Evolutionary conservation across 768 basidiomycete genomes (phyloP).

Genomic region (Macrocybe gigantea): DNA sequence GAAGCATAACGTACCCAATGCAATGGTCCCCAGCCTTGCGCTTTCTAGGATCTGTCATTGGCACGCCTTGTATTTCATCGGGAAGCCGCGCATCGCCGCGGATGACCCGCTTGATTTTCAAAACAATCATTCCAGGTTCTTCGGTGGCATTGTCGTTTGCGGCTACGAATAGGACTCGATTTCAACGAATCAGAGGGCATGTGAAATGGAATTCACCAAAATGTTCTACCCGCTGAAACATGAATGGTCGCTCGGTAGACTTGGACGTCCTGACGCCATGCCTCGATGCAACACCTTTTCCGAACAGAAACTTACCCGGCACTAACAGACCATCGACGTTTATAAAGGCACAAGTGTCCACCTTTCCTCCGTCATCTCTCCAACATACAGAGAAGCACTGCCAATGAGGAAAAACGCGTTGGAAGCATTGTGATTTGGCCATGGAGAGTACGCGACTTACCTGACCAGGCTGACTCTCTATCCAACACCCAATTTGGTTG

Average conservation of each 20-base stretch:
- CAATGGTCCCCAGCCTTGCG: constrained; percentile 36
- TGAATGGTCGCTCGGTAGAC: constrained; percentile 52
- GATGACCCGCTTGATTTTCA: constrained; percentile 40
- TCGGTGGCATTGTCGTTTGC: constrained; percentile 17
- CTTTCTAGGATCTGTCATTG: constrained; percentile 25
- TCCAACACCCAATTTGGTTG: constrained; percentile 59
- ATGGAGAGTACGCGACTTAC: constrained; percentile 23
- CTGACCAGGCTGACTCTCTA: constrained; percentile 56
- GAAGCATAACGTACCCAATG: constrained; percentile 34
- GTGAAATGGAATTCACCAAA: constrained; percentile 22
- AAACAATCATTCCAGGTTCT: constrained; percentile 46
- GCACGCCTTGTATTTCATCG: constrained; percentile 36
- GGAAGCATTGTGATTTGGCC: not conserved
- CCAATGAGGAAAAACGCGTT: constrained; percentile 2
- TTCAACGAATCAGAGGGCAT: not conserved
- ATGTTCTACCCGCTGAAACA: constrained; percentile 41
- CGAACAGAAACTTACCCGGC: constrained; percentile 58
- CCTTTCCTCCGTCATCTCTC: constrained; percentile 50
- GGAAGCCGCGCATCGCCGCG: constrained; percentile 22
- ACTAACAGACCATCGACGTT: constrained; percentile 59
- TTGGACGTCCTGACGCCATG: constrained; percentile 45
- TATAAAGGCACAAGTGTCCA: constrained; percentile 56
- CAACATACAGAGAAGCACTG: constrained; percentile 61
- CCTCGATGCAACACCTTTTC: constrained; percentile 49
- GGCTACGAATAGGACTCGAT: constrained; percentile 4